These are phyloP conservation scores for Solanum pinnatisectum DNA, from an alignment of 257 asterid species.

Conservation along the genomic window DNA sequence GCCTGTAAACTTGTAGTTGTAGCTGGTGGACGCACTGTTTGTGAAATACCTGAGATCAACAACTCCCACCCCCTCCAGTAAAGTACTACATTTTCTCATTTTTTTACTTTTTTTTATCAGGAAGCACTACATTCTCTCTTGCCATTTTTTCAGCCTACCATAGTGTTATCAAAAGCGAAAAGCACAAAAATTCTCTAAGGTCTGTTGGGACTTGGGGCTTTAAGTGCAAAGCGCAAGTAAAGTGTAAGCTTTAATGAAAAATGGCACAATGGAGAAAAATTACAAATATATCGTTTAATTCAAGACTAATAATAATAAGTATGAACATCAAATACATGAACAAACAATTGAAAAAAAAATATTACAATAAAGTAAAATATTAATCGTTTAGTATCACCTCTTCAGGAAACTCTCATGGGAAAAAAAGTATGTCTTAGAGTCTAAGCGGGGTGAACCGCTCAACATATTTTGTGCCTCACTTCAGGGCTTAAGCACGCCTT, in stretches of 20 bases:
- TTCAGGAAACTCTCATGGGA: neutral
- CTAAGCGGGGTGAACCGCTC: neutral
- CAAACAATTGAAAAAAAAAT: neutral
- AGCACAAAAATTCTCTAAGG: neutral
- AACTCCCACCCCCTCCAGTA: neutral
- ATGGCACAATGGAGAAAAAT: neutral
- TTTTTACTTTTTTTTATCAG: neutral
- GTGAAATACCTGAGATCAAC: neutral
- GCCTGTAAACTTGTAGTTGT: neutral
- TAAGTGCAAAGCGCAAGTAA: neutral
- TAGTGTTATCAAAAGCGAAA: neutral
- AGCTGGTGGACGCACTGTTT: neutral
- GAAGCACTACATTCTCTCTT: neutral
- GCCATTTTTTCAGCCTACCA: neutral
- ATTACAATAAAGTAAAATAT: no score
- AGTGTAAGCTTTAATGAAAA: neutral
- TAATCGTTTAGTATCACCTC: neutral
- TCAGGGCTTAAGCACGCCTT: neutral
- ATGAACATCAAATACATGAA: neutral
- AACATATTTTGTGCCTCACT: neutral
- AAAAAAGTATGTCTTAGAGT: neutral
- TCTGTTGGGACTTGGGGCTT: neutral
- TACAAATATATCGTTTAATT: no score
- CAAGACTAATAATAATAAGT: neutral
- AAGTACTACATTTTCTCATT: neutral